phyloP scores from a whole-genome alignment of 2,329 filamentous ascomycete species.

The Paracamarosporium sp. region DNA sequence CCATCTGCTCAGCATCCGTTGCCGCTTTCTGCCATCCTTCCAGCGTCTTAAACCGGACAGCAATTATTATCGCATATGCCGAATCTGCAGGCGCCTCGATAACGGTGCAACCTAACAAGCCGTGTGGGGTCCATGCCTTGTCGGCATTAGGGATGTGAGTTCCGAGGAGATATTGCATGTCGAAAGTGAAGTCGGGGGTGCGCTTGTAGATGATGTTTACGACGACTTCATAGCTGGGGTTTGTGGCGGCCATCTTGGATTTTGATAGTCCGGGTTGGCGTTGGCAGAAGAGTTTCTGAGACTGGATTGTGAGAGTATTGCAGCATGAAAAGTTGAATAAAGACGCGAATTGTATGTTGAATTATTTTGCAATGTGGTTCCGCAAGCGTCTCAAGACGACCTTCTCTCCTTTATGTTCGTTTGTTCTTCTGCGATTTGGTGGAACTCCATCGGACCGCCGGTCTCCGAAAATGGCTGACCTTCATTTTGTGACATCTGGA shows the following conservation, averaged over 20 bases:
- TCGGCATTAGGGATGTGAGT: conserved; percentile 52
- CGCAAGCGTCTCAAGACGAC: too few relatives aligned
- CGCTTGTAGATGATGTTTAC: conserved; percentile 44
- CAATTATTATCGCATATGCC: conserved; percentile 8
- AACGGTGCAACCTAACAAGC: conserved; percentile 4
- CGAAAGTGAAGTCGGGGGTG: conserved; percentile 42
- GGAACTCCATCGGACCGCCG: too few relatives aligned
- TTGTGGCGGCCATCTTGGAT: neutral
- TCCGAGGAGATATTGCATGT: conserved; percentile 54
- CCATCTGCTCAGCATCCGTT: conserved; percentile 14
- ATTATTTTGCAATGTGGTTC: too few relatives aligned
- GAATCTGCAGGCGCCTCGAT: neutral
- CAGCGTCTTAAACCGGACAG: conserved; percentile 13
- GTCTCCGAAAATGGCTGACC: too few relatives aligned
- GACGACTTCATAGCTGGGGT: neutral
- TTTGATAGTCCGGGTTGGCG: too few relatives aligned
- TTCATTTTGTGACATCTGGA: too few relatives aligned
- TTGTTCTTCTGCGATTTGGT: too few relatives aligned
- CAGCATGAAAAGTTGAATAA: too few relatives aligned
- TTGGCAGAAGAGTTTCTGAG: too few relatives aligned
- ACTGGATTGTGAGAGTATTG: too few relatives aligned
- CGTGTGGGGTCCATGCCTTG: conserved; percentile 37
- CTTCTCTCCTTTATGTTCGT: too few relatives aligned
- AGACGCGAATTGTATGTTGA: too few relatives aligned
- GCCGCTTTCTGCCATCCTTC: conserved; percentile 13